Conservation (phyloP, 306 rosid genomes). For the Lathyrus aphaca region DNA sequence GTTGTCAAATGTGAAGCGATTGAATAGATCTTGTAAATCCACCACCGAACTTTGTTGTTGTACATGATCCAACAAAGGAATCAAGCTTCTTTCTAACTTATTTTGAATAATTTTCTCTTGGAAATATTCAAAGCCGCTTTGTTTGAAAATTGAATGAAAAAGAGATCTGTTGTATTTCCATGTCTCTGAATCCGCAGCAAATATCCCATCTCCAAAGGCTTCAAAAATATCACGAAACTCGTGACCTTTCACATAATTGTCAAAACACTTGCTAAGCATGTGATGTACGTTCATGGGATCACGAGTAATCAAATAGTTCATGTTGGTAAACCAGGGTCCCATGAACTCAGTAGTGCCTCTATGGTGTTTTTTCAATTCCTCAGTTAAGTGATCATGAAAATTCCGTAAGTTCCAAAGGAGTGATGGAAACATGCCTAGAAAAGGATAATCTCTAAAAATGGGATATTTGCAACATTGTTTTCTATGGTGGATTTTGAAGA, state of each 20-base stretch:
- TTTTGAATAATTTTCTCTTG: constrained; percentile 27
- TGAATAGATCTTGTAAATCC: constrained; percentile 51
- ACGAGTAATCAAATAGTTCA: constrained; percentile 26
- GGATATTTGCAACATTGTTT: constrained; percentile 5
- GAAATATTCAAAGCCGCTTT: constrained; percentile 14
- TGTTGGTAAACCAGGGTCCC: constrained; percentile 20
- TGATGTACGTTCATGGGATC: constrained; percentile 48
- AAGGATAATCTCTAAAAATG: constrained; percentile 34
- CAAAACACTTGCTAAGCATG: constrained; percentile 36
- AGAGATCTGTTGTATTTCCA: constrained; percentile 44
- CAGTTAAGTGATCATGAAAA: constrained; percentile 15
- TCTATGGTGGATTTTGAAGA: not conserved
- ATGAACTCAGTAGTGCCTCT: constrained; percentile 31
- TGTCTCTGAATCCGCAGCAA: constrained; percentile 34
- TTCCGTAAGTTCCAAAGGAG: not conserved
- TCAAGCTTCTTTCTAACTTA: constrained; percentile 26
- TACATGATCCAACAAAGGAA: constrained; percentile 29
- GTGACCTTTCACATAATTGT: constrained; percentile 39
- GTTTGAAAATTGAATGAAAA: constrained; percentile 30
- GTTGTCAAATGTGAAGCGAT: constrained; percentile 45
- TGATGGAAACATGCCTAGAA: constrained; percentile 51
- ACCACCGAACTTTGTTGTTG: constrained; percentile 1
- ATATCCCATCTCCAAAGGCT: constrained; percentile 47
- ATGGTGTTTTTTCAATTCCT: not conserved
- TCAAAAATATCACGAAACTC: constrained; percentile 44